phyloP scores from a whole-genome alignment of 495 filamentous ascomycete species.

The Hypoxylon lenormandii region DNA sequence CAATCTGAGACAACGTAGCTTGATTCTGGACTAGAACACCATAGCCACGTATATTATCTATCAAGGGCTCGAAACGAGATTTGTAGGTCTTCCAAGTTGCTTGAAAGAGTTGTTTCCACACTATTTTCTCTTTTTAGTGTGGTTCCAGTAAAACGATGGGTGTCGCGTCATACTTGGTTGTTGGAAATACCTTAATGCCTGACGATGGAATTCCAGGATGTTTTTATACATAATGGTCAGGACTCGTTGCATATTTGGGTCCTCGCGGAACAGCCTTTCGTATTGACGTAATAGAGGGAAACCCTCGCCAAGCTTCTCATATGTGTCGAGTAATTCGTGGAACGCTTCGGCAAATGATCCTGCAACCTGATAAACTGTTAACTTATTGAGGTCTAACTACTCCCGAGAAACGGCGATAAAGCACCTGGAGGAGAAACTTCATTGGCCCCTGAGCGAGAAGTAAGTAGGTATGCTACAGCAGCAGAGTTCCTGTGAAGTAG shows the following conservation, averaged over 20 bases:
- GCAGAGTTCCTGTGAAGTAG: background rate
- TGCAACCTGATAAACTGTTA: background rate
- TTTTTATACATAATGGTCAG: background rate
- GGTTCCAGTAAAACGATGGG: background rate
- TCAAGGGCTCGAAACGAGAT: background rate
- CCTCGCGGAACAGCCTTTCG: background rate
- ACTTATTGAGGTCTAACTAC: background rate
- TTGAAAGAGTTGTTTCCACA: background rate
- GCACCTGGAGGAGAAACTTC: background rate
- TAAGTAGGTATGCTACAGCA: background rate
- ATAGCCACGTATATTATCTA: conserved; percentile 1
- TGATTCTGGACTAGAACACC: background rate
- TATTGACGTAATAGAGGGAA: background rate
- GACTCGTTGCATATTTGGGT: background rate
- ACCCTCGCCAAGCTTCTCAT: background rate
- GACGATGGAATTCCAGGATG: background rate
- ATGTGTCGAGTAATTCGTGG: background rate
- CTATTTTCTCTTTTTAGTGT: background rate
- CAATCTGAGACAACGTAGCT: conserved; percentile 3
- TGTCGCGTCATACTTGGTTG: background rate
- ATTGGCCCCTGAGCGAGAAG: background rate
- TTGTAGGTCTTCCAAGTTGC: conserved; percentile 9
- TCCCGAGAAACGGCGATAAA: background rate
- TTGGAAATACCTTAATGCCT: background rate
- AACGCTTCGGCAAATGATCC: background rate